These are phyloP conservation scores for Fusarium domesticum DNA, from an alignment of 2,329 filamentous ascomycete species.

Conservation along the genomic window DNA sequence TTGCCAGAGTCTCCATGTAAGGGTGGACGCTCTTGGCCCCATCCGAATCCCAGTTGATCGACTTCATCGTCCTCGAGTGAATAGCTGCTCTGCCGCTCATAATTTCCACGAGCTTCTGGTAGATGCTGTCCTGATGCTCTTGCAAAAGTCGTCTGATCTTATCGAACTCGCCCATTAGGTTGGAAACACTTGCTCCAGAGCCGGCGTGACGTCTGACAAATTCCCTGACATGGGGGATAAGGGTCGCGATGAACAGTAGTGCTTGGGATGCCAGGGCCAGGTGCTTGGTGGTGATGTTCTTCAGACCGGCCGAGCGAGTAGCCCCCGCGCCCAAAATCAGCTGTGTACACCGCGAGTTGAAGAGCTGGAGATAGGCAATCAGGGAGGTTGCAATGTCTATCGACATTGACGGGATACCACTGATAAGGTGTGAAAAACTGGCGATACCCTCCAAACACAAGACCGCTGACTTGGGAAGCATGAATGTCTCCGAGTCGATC, in stretches of 20 bases:
- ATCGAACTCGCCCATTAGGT: slow-evolving; percentile 80
- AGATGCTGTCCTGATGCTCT: slow-evolving; percentile 86
- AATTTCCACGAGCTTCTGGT: slow-evolving; percentile 90
- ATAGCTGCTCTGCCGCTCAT: slow-evolving; percentile 75
- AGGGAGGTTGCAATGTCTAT: slow-evolving; percentile 76
- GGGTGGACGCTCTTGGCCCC: slow-evolving; percentile 49
- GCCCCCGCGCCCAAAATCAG: slow-evolving; percentile 93
- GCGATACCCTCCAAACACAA: slow-evolving; percentile 78
- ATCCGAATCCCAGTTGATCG: slow-evolving; percentile 67
- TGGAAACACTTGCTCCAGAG: slow-evolving; percentile 49
- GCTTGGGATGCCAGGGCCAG: slow-evolving; percentile 88
- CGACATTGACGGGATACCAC: slow-evolving; percentile 85
- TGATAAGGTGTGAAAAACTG: slow-evolving; percentile 76
- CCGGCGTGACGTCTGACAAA: slow-evolving; percentile 76
- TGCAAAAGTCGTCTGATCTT: slow-evolving; percentile 79
- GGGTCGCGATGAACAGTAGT: slow-evolving; percentile 77
- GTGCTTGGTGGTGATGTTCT: slow-evolving; percentile 95
- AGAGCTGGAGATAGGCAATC: slow-evolving; percentile 83
- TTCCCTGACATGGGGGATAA: slow-evolving; percentile 88
- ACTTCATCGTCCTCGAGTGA: slow-evolving; percentile 72
- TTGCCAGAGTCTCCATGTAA: slow-evolving; percentile 84
- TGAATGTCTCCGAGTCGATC: slow-evolving; percentile 81
- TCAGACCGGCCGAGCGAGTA: slow-evolving; percentile 81
- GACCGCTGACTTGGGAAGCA: slow-evolving; percentile 80
- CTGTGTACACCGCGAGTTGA: slow-evolving; percentile 95